A percentile compares a stretch with the other conserved stretches of the same genome.
Conservation (phyloP, 169 alveolate species). For the Plasmodium falciparum region DNA sequence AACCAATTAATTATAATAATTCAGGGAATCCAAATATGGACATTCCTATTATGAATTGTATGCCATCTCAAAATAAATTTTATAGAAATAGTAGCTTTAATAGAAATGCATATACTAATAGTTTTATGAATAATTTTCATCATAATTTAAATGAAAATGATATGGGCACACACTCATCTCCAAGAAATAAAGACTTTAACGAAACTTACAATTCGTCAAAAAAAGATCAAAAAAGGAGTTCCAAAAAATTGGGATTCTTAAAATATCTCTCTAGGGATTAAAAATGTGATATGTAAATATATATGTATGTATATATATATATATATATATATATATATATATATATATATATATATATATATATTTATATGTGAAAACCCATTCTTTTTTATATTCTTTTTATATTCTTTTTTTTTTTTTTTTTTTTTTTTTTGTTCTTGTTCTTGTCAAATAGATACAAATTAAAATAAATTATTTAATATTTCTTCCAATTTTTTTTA, state of each 20-base stretch:
- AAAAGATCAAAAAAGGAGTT: constrained; percentile 22
- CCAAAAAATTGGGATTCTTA: constrained; percentile 52
- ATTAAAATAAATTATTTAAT: too few species aligned
- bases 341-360: neutral
- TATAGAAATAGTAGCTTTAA: constrained; percentile 8
- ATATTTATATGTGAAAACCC: neutral
- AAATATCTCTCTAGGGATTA: constrained; percentile 44
- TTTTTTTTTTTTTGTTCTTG: too few species aligned
- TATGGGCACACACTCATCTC: constrained; percentile 10
- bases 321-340: constrained; percentile 11
- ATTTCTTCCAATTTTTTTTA: too few species aligned
- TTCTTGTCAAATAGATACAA: neutral
- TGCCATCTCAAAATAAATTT: constrained; percentile 19
- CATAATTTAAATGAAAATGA: constrained; percentile 12
- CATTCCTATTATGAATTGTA: constrained; percentile 15
- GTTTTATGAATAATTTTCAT: neutral
- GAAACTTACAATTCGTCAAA: constrained; percentile 20
- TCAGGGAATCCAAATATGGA: constrained; percentile 8
- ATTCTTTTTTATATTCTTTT: too few species aligned
- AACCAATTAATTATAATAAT: constrained; percentile 29
- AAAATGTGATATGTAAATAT: constrained; percentile 4
- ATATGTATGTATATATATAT: neutral
- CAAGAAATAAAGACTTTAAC: constrained; percentile 36
- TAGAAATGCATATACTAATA: constrained; percentile 20
- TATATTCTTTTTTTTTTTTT: too few species aligned